phyloP scores from a whole-genome alignment of 441 rosid genomes.

The Erodium moschatum region DNA sequence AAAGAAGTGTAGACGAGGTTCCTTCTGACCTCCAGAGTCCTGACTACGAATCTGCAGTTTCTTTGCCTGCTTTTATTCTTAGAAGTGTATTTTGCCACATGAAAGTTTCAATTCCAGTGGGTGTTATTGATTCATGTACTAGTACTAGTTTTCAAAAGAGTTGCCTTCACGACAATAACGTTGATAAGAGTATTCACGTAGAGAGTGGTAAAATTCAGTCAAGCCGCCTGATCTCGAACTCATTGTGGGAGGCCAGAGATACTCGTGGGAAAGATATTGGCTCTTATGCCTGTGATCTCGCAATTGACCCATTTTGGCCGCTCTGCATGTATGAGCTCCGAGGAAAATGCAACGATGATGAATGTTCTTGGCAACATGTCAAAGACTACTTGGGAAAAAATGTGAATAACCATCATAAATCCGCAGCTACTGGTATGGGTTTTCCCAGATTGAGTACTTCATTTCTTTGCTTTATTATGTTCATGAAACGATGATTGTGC shows the following conservation, averaged over 20 bases:
- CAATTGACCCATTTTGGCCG: constrained; percentile 75
- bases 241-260: constrained; percentile 26
- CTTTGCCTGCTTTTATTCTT: constrained; percentile 36
- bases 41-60: constrained; percentile 25
- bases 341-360: constrained; percentile 91
- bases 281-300: constrained; percentile 39
- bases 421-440: constrained; percentile 41
- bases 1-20: constrained; percentile 30
- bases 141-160: constrained; percentile 26
- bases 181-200: constrained; percentile 24
- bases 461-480: constrained; percentile 20
- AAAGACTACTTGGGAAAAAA: constrained; percentile 40
- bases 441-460: constrained; percentile 17
- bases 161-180: constrained; percentile 15
- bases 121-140: constrained; percentile 24
- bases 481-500: constrained; percentile 28
- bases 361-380: constrained; percentile 90
- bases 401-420: constrained; percentile 26
- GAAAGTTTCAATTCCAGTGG: constrained; percentile 30
- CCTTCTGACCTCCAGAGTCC: constrained; percentile 25
- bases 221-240: constrained; percentile 23
- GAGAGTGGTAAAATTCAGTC: constrained; percentile 27
- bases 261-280: constrained; percentile 32
- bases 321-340: constrained; percentile 89
- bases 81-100: constrained; percentile 53